Evolutionary conservation across 495 filamentous ascomycete genomes (phyloP).

Genomic region (Xylaria nigripes): DNA sequence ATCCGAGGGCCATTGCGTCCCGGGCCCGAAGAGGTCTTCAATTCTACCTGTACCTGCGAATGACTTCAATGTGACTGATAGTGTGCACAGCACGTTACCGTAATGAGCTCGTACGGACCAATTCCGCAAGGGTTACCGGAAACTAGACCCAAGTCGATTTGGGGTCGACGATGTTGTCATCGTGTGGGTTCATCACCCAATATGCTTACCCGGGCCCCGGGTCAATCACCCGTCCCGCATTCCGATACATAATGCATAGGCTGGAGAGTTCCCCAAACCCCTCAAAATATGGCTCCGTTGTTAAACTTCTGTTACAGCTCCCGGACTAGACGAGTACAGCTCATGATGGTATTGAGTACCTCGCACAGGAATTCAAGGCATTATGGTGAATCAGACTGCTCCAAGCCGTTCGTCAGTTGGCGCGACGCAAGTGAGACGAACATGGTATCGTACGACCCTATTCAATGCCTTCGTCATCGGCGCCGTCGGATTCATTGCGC

Average conservation of each 20-base stretch:
- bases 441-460: conserved; percentile 45
- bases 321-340: not conserved
- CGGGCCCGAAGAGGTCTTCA: no score
- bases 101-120: not conserved
- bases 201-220: not conserved
- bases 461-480: conserved; percentile 51
- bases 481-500: conserved; percentile 48
- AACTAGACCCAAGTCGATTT: not conserved
- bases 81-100: no score
- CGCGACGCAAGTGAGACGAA: conserved; percentile 6
- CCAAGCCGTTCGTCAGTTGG: not conserved
- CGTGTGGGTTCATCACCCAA: conserved; percentile 19
- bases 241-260: not conserved
- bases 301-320: not conserved
- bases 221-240: not conserved
- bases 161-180: conserved; percentile 20
- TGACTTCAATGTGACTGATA: no score
- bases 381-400: conserved; percentile 7
- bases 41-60: no score
- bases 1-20: no score
- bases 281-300: not conserved
- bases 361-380: not conserved
- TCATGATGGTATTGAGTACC: not conserved
- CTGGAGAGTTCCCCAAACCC: not conserved
- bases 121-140: not conserved